phyloP scores from a whole-genome alignment of 2,329 filamentous ascomycete species.

The Phialophora chinensis region DNA sequence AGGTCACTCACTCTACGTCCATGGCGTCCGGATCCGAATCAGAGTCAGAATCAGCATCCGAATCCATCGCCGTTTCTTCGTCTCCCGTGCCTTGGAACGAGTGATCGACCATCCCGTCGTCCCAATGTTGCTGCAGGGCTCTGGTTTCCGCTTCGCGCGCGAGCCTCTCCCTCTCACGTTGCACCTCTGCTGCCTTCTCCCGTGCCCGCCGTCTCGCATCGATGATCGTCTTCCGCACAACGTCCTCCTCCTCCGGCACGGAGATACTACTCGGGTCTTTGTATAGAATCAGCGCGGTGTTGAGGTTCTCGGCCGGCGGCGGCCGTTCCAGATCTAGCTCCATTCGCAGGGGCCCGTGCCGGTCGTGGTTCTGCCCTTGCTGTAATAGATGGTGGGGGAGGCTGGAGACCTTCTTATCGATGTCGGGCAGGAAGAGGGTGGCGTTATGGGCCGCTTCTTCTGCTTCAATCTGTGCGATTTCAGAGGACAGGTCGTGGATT shows the following conservation, averaged over 20 bases:
- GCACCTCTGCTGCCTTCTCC: slow-evolving; percentile 50
- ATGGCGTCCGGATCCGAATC: slow-evolving; percentile 41
- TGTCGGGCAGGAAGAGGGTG: slow-evolving; percentile 77
- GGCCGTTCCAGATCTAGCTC: neutral
- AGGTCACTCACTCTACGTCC: slow-evolving; percentile 39
- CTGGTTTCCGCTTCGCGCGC: slow-evolving; percentile 3
- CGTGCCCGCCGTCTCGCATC: slow-evolving; percentile 74
- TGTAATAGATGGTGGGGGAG: slow-evolving; percentile 71
- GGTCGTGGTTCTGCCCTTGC: slow-evolving; percentile 10
- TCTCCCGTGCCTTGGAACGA: slow-evolving; percentile 10
- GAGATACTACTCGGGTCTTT: slow-evolving; percentile 76
- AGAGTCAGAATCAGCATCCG: slow-evolving; percentile 22
- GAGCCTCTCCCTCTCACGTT: slow-evolving; percentile 23
- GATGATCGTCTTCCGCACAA: slow-evolving; percentile 80
- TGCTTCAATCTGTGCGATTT: slow-evolving; percentile 73
- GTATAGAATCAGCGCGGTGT: slow-evolving; percentile 75
- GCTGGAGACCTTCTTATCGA: slow-evolving; percentile 77
- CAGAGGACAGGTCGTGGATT: slow-evolving; percentile 87
- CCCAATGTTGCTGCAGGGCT: slow-evolving; percentile 14
- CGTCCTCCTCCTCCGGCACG: slow-evolving; percentile 75
- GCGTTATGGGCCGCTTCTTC: slow-evolving; percentile 55
- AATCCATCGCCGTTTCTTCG: neutral
- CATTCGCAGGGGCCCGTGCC: neutral
- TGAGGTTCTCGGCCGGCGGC: slow-evolving; percentile 62
- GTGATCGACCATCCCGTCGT: slow-evolving; percentile 30